Evolutionary conservation across 108 stramenopile species (phyloP).

Genomic region (Ochromonas danica): DNA sequence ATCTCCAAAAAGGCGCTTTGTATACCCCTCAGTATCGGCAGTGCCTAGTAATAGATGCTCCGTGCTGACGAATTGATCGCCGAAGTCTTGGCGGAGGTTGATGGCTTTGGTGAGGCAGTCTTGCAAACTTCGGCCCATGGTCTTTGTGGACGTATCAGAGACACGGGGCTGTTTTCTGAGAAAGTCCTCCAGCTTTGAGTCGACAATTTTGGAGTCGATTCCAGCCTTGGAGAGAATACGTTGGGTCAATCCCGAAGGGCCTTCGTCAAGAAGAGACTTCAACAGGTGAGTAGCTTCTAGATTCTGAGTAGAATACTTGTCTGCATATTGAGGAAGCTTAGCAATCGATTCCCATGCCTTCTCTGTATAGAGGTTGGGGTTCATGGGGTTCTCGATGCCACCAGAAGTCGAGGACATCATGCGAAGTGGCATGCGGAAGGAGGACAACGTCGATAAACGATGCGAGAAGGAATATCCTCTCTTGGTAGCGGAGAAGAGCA

Average conservation of each 20-base stretch:
- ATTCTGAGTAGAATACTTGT: conserved; percentile 40
- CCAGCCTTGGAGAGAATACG: conserved; percentile 56
- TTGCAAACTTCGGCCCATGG: conserved; percentile 48
- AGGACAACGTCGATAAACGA: no score
- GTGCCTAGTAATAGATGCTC: conserved; percentile 57
- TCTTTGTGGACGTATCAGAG: conserved; percentile 40
- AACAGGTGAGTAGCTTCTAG: conserved; percentile 55
- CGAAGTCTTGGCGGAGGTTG: conserved; percentile 43
- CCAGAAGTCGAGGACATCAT: conserved; percentile 3
- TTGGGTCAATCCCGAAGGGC: conserved; percentile 44
- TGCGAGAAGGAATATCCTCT: no score
- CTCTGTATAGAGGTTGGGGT: conserved; percentile 54
- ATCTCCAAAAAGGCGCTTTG: conserved; percentile 42
- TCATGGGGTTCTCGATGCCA: background rate
- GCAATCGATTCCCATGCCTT: conserved; percentile 56
- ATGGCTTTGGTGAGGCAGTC: conserved; percentile 44
- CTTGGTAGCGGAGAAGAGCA: no score
- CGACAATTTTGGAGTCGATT: conserved; percentile 39
- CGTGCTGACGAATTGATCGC: conserved; percentile 50
- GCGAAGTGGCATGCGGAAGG: background rate
- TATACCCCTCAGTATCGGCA: conserved; percentile 37
- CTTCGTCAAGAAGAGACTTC: conserved; percentile 49
- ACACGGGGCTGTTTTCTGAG: conserved; percentile 22
- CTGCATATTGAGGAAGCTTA: conserved; percentile 51
- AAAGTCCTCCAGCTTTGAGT: conserved; percentile 42